Conservation (phyloP, 2,329 filamentous ascomycete species). For the Simplicillium sp. region DNA sequence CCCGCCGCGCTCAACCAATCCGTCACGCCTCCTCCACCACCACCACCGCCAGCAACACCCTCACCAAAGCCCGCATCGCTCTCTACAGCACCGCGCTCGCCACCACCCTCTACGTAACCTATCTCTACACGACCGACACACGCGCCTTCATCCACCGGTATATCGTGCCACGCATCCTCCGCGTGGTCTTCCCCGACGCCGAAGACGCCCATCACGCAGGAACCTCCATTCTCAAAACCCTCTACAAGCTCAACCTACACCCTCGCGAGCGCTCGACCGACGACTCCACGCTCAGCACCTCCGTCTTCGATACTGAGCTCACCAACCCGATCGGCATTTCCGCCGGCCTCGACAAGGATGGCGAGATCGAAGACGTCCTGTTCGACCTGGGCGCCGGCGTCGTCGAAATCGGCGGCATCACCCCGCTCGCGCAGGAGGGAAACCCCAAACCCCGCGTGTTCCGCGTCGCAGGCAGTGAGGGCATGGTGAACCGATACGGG, state of each 20-base stretch:
- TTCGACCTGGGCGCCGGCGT: conserved; percentile 78
- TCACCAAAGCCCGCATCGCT: conserved; percentile 24
- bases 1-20: conserved; percentile 2
- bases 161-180: conserved; percentile 55
- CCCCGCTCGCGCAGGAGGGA: conserved; percentile 75
- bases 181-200: conserved; percentile 60
- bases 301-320: conserved; percentile 68
- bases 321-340: conserved; percentile 88
- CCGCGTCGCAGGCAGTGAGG: conserved; percentile 71
- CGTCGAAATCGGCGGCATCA: conserved; percentile 88
- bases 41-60: conserved; percentile 16
- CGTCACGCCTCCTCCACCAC: conserved; percentile 10
- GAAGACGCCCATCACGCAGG: conserved; percentile 89
- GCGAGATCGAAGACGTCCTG: conserved; percentile 74
- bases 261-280: conserved; percentile 62
- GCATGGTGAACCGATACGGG: conserved; percentile 91
- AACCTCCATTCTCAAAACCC: conserved; percentile 57
- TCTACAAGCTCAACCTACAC: conserved; percentile 68
- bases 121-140: conserved; percentile 67
- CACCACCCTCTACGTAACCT: conserved; percentile 36
- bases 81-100: conserved; percentile 31
- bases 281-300: conserved; percentile 20
- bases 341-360: conserved; percentile 93
- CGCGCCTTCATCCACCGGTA: conserved; percentile 61
- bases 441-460: conserved; percentile 87